Percentiles rank a stretch among this genome's conserved stretches.
phyloP scores from a whole-genome alignment of 1,139 yeast species.

The Saccharomyces hybrid region DNA sequence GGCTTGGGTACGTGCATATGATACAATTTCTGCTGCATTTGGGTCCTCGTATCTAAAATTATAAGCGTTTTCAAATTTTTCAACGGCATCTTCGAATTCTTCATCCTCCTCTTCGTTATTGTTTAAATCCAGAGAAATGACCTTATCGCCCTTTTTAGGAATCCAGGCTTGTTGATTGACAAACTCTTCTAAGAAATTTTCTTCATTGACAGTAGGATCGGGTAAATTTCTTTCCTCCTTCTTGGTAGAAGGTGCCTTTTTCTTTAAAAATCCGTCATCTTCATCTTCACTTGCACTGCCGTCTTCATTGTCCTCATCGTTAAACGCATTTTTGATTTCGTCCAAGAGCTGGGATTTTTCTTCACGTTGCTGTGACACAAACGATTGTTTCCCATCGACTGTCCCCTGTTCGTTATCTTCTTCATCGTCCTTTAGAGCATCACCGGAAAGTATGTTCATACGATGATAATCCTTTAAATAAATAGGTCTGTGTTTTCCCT shows the following conservation, averaged over 20 bases:
- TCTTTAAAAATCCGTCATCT: constrained; percentile 33
- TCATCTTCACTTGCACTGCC: constrained; percentile 35
- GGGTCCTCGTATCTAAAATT: constrained; percentile 95
- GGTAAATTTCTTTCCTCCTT: constrained; percentile 41
- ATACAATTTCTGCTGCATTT: constrained; percentile 79
- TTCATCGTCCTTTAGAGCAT: constrained; percentile 46
- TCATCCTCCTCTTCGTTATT: constrained; percentile 49
- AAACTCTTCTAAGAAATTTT: constrained; percentile 65
- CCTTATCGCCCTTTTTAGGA: constrained; percentile 52
- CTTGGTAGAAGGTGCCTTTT: constrained; percentile 7
- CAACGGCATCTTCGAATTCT: constrained; percentile 88
- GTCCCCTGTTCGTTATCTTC: constrained; percentile 38
- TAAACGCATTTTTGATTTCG: constrained; percentile 67
- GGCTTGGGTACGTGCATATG: constrained; percentile 93
- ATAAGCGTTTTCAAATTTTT: constrained; percentile 83
- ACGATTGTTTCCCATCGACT: constrained; percentile 59
- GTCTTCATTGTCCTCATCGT: constrained; percentile 39
- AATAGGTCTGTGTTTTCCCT: constrained; percentile 62
- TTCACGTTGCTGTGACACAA: constrained; percentile 62
- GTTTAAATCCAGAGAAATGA: constrained; percentile 46
- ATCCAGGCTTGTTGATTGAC: constrained; percentile 83
- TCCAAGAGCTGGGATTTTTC: constrained; percentile 63
- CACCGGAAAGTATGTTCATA: constrained; percentile 62
- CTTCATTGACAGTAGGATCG: constrained; percentile 57
- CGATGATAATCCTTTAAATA: constrained; percentile 91